phyloP scores from a whole-genome alignment of 2,329 filamentous ascomycete species.

The Aspergillus piperis region DNA sequence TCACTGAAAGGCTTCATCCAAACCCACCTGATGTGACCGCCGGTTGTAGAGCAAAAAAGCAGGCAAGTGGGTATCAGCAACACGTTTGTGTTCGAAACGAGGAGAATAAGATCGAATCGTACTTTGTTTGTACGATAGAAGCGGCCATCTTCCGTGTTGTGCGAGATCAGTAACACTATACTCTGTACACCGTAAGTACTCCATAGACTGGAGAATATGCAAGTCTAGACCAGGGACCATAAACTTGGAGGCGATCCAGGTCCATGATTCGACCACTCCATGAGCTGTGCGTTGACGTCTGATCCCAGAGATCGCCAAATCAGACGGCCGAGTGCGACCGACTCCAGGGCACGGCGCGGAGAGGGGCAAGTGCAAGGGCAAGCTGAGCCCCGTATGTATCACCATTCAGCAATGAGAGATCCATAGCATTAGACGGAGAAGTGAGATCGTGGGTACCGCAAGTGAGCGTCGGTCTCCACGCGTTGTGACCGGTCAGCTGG shows the following conservation, averaged over 20 bases:
- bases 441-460: conserved; percentile 2
- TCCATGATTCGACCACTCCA: conserved; percentile 1
- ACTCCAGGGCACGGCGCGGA: not conserved
- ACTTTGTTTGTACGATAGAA: not conserved
- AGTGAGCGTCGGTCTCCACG: conserved; percentile 5
- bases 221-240: not conserved
- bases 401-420: not conserved
- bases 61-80: not conserved
- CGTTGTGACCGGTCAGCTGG: conserved; percentile 13
- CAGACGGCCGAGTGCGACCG: not conserved
- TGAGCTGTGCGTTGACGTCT: not conserved
- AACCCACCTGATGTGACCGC: not conserved
- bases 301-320: conserved; percentile 1
- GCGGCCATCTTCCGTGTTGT: not conserved
- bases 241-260: not conserved
- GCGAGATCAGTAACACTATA: not conserved
- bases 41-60: not conserved
- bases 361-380: conserved; percentile 2
- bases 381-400: conserved; percentile 4
- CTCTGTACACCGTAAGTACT: not conserved
- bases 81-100: not conserved
- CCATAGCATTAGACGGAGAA: not conserved
- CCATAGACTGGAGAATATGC: not conserved
- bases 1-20: not conserved
- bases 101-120: not conserved